A percentile compares a stretch with the other conserved stretches of the same genome.
Evolutionary conservation across 352 stramenopile genomes (phyloP).

Genomic region (Phytophthora hibernalis): DNA sequence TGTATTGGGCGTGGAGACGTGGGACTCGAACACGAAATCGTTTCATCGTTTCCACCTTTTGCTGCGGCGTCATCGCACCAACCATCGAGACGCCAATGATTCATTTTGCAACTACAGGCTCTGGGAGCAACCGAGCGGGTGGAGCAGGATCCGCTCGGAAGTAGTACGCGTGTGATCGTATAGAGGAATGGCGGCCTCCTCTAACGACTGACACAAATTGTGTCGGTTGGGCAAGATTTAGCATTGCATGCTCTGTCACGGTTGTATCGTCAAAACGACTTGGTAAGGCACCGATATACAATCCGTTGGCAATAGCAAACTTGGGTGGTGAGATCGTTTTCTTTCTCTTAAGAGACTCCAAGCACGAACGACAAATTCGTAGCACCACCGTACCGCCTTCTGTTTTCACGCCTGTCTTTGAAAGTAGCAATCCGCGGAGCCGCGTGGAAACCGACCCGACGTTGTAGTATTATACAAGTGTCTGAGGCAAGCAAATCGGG

Average conservation of each 20-base stretch:
- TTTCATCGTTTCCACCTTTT: constrained; percentile 21
- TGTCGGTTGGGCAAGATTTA: constrained; percentile 31
- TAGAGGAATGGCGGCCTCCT: constrained; percentile 15
- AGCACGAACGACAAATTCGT: neutral
- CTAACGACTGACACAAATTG: constrained; percentile 29
- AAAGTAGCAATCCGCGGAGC: neutral
- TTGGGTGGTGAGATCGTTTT: neutral
- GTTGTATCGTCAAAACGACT: constrained; percentile 1
- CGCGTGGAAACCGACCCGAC: neutral
- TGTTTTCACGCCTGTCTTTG: neutral
- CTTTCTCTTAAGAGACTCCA: neutral
- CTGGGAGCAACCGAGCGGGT: neutral
- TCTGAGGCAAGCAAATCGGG: neutral
- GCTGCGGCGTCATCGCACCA: constrained; percentile 20
- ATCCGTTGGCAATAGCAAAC: constrained; percentile 6
- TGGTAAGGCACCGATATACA: constrained; percentile 3
- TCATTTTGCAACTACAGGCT: constrained; percentile 6
- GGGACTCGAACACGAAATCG: constrained; percentile 16
- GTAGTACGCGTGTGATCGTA: constrained; percentile 31
- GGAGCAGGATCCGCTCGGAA: constrained; percentile 22
- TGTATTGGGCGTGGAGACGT: constrained; percentile 6
- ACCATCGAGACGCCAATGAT: constrained; percentile 29
- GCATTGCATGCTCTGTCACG: constrained; percentile 25
- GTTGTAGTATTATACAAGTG: neutral
- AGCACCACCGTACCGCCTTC: neutral